These are phyloP conservation scores for Coriaria nepalensis DNA, from an alignment of 306 rosid species.

Conservation along the genomic window DNA sequence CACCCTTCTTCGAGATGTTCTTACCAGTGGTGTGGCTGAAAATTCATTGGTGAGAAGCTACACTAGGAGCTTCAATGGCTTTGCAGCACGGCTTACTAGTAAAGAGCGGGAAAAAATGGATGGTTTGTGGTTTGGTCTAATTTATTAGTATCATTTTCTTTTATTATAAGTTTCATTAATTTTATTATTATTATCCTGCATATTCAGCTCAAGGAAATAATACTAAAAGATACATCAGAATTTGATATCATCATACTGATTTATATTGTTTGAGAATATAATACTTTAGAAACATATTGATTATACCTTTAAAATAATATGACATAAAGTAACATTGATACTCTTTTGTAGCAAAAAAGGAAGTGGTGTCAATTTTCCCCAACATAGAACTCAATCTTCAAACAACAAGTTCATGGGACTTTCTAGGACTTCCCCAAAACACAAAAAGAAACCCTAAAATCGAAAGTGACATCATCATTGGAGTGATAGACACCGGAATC, in stretches of 20 bases:
- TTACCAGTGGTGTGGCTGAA: background rate
- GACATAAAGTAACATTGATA: too few relatives aligned
- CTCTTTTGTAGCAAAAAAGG: slow-evolving; percentile 7
- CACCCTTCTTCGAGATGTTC: slow-evolving; percentile 1
- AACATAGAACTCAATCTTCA: background rate
- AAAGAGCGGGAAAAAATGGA: background rate
- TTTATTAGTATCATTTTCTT: too few relatives aligned
- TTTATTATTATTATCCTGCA: too few relatives aligned
- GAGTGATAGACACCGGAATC: slow-evolving; percentile 13
- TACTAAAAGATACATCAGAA: too few relatives aligned
- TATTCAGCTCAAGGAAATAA: too few relatives aligned
- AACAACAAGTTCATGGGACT: slow-evolving; percentile 14
- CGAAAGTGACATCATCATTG: slow-evolving; percentile 12
- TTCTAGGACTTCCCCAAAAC: background rate
- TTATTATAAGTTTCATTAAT: too few relatives aligned
- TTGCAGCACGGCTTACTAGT: background rate
- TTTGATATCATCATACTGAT: too few relatives aligned
- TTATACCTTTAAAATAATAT: too few relatives aligned
- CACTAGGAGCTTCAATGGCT: slow-evolving; percentile 1
- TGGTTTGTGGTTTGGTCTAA: background rate
- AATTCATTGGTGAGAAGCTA: background rate
- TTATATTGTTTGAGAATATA: background rate
- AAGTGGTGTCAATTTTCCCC: slow-evolving; percentile 6
- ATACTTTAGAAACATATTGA: background rate
- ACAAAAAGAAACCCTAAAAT: slow-evolving; percentile 1